phyloP scores from a whole-genome alignment of 176 grass and related monocot species.

The Oryza meyeriana region DNA sequence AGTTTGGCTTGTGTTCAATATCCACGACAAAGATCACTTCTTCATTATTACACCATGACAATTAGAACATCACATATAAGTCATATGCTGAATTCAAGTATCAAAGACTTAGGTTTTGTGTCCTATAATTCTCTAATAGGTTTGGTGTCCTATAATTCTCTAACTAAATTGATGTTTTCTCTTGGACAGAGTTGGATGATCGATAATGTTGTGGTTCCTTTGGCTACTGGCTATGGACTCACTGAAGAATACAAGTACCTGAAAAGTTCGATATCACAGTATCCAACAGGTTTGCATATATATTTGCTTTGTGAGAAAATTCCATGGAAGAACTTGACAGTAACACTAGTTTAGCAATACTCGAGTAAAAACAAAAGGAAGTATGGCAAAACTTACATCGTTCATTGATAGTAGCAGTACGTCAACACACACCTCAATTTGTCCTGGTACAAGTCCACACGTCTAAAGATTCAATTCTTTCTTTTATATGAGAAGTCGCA shows the following conservation, averaged over 20 bases:
- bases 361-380: not conserved
- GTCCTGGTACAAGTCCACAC: not conserved
- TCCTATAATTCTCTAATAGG: constrained; percentile 1
- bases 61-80: constrained; percentile 9
- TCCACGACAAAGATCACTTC: not conserved
- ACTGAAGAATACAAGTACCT: constrained; percentile 80
- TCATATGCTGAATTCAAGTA: not conserved
- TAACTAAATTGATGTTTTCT: constrained; percentile 17
- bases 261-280: constrained; percentile 72
- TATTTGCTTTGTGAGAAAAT: not conserved
- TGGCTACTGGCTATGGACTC: constrained; percentile 66
- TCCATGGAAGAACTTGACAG: not conserved
- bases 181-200: constrained; percentile 71
- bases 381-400: not conserved
- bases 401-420: not conserved
- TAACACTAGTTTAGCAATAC: not conserved
- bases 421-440: not conserved
- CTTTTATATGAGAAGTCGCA: not conserved
- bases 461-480: not conserved
- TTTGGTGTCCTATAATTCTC: not conserved
- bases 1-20: not conserved
- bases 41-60: not conserved
- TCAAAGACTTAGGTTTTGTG: not conserved
- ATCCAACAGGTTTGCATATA: constrained; percentile 67
- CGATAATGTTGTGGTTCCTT: constrained; percentile 86